A percentile compares a stretch with the other conserved stretches of the same genome.
Evolutionary conservation across 169 alveolate genomes (phyloP).

Genomic region (Eimeria maxima): DNA sequence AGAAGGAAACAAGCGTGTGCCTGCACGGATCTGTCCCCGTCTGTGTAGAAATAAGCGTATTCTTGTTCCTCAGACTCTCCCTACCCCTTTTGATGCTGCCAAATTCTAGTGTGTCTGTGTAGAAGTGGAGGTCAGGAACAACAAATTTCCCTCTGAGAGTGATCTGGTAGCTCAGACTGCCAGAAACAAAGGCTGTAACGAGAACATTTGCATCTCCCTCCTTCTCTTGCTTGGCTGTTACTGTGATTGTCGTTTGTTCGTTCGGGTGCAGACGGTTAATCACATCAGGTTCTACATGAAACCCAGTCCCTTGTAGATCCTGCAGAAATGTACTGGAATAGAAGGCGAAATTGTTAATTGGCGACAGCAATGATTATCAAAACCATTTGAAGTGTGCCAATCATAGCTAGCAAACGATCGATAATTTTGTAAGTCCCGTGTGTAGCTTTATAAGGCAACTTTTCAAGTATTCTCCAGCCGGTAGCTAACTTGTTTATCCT

Average conservation of each 20-base stretch:
- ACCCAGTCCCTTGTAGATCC: slow-evolving; percentile 86
- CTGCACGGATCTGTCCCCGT: neutral
- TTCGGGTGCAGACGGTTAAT: slow-evolving; percentile 87
- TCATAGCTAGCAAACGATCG: neutral
- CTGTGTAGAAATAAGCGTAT: neutral
- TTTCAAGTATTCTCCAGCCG: neutral
- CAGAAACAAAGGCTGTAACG: slow-evolving; percentile 83
- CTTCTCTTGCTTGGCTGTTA: slow-evolving; percentile 40
- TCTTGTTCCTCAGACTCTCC: neutral
- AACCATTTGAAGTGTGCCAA: neutral
- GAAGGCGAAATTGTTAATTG: neutral
- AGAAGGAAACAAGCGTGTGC: neutral
- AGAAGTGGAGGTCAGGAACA: slow-evolving; percentile 93
- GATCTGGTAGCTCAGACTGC: slow-evolving; percentile 93
- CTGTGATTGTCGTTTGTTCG: slow-evolving; percentile 77
- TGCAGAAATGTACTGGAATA: neutral
- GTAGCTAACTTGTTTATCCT: neutral
- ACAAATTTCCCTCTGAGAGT: slow-evolving; percentile 93
- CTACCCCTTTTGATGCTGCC: slow-evolving; percentile 89
- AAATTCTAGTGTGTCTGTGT: slow-evolving; percentile 93
- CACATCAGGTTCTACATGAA: slow-evolving; percentile 91
- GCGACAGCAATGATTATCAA: neutral
- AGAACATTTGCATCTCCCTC: slow-evolving; percentile 67
- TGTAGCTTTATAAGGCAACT: neutral
- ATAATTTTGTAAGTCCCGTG: neutral